A percentile compares a stretch with the other conserved stretches of the same genome.
phyloP scores from a whole-genome alignment of 192 early-diverging fungal genomes.

The Gigaspora rosea region DNA sequence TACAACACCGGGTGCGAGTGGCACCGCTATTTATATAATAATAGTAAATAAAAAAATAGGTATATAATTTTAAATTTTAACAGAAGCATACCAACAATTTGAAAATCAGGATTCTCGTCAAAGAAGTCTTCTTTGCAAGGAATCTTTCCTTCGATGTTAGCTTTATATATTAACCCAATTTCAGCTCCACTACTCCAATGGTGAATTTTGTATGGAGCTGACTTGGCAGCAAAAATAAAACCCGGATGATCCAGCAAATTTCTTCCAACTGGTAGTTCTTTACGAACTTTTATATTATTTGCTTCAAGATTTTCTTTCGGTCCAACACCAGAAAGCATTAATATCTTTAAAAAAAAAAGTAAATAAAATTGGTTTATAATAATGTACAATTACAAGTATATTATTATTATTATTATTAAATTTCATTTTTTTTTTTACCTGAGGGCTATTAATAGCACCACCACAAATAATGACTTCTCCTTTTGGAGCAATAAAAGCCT shows the following conservation, averaged over 20 bases:
- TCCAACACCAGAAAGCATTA: slow-evolving; percentile 7
- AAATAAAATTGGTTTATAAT: neutral
- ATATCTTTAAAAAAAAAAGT: neutral
- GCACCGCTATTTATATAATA: too few relatives aligned
- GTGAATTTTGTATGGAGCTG: neutral
- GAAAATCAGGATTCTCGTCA: neutral
- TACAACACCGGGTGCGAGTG: too few relatives aligned
- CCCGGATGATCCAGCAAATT: neutral
- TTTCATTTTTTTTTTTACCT: neutral
- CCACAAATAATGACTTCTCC: neutral
- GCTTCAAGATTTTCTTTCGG: neutral
- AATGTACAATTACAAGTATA: neutral
- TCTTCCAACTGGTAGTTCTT: neutral
- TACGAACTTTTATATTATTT: slow-evolving; percentile 9
- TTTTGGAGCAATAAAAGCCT: slow-evolving; percentile 8
- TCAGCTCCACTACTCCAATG: neutral
- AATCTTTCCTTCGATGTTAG: neutral
- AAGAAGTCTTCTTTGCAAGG: neutral
- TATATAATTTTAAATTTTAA: too few relatives aligned
- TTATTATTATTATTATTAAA: neutral
- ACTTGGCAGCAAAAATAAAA: neutral
- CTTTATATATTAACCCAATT: neutral
- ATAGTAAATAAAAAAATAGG: too few relatives aligned
- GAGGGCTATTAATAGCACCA: neutral
- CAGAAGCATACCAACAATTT: neutral